Percentiles rank a stretch among this genome's conserved stretches.
phyloP scores from a whole-genome alignment of 306 rosid genomes.

The Canavalia ensiformis region DNA sequence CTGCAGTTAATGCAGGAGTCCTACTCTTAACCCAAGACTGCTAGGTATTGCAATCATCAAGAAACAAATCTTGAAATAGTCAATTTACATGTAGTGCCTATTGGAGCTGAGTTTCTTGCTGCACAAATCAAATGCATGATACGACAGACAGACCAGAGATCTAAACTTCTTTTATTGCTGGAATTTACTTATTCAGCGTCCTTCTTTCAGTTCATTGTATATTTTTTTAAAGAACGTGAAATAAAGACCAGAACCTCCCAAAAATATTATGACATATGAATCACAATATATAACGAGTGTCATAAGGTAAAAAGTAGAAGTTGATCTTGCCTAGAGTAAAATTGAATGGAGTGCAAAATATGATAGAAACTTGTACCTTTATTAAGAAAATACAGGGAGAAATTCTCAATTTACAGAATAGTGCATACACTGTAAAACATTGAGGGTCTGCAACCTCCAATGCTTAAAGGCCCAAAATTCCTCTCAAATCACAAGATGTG shows the following conservation, averaged over 20 bases:
- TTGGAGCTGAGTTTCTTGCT: not conserved
- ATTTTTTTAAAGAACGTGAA: not conserved
- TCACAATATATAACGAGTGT: not conserved
- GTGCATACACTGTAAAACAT: too few relatives aligned
- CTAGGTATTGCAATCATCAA: not conserved
- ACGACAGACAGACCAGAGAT: not conserved
- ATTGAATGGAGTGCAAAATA: not conserved
- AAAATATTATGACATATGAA: not conserved
- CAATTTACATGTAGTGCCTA: not conserved
- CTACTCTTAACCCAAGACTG: conserved; percentile 5
- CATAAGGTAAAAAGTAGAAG: conserved; percentile 9
- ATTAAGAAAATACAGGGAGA: too few relatives aligned
- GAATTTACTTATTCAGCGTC: not conserved
- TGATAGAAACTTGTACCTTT: too few relatives aligned
- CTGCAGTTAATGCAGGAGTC: not conserved
- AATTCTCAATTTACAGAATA: too few relatives aligned
- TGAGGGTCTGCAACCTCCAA: too few relatives aligned
- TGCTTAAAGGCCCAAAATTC: too few relatives aligned
- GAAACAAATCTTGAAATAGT: not conserved
- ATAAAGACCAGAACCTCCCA: conserved; percentile 10
- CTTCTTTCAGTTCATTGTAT: not conserved
- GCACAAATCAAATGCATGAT: not conserved
- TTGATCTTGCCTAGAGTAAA: not conserved
- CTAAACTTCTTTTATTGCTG: not conserved
- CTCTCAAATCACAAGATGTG: too few relatives aligned